A percentile compares a stretch with the other conserved stretches of the same genome.
Conservation (phyloP, 2,329 filamentous ascomycete species). For the Pseudogymnoascus sp. region DNA sequence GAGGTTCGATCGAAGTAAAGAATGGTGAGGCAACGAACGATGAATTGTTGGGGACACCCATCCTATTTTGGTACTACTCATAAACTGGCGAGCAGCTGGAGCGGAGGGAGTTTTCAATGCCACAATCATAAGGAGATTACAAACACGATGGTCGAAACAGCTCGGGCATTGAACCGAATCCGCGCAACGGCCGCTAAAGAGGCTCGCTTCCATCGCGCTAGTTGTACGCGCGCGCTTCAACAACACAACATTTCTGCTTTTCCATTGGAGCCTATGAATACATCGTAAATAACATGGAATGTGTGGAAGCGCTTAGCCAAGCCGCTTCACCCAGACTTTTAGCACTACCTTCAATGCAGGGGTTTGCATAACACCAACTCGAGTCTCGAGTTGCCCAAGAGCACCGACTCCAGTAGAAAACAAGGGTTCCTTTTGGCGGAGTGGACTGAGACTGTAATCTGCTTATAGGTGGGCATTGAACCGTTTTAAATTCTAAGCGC, state of each 20-base stretch:
- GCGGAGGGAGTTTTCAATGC: no score
- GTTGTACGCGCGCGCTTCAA: neutral
- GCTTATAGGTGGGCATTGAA: neutral
- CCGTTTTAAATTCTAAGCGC: neutral
- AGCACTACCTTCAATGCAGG: neutral
- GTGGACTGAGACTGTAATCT: neutral
- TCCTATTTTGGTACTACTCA: no score
- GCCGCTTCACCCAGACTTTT: neutral
- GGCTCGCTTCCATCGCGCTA: neutral
- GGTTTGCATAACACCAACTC: neutral
- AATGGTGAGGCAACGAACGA: neutral
- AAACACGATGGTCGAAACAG: neutral
- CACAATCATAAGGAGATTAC: neutral
- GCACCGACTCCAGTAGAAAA: neutral
- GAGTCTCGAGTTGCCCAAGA: neutral
- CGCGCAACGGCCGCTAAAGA: neutral
- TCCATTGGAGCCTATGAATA: neutral
- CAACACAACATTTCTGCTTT: neutral
- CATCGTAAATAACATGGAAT: neutral
- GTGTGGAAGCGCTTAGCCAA: neutral
- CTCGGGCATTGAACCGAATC: neutral
- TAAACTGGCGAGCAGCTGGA: no score
- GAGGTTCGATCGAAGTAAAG: neutral
- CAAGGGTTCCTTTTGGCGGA: neutral
- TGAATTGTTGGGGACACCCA: no score